Percentiles rank a stretch among this genome's conserved stretches.
Conservation (phyloP, 2,329 filamentous ascomycete genomes). For the Botrytis fabae region DNA sequence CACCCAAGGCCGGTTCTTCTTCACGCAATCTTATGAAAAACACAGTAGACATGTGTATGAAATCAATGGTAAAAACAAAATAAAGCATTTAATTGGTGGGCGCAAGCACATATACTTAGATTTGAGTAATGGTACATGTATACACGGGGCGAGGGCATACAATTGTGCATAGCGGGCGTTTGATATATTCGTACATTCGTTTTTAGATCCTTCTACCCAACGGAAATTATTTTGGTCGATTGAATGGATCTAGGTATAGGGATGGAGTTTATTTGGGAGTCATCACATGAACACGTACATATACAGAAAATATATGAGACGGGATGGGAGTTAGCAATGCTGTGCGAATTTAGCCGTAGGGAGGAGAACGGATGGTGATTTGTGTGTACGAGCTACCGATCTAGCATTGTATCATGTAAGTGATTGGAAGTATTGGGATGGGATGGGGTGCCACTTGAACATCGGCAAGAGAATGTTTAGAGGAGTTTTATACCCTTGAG, state of each 20-base stretch:
- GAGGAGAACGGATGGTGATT: background rate
- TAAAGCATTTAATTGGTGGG: conserved; percentile 3
- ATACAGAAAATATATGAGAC: background rate
- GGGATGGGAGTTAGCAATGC: background rate
- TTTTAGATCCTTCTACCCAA: background rate
- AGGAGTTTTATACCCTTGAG: background rate
- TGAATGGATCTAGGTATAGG: background rate
- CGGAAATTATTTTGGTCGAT: background rate
- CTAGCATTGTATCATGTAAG: background rate
- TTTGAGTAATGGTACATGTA: background rate
- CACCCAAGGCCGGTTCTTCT: background rate
- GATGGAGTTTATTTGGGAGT: background rate
- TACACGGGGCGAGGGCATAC: conserved; percentile 1
- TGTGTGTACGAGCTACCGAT: background rate
- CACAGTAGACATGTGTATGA: conserved; percentile 10
- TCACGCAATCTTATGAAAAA: background rate
- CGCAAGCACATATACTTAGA: conserved; percentile 8
- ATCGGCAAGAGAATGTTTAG: background rate
- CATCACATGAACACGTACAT: background rate
- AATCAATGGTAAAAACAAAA: conserved; percentile 9
- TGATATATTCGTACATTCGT: background rate
- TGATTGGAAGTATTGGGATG: background rate
- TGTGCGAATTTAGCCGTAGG: background rate
- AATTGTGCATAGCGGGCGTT: conserved; percentile 19
- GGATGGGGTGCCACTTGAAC: background rate